phyloP scores from a whole-genome alignment of 768 basidiomycete genomes.

The Steccherinum ochraceum region DNA sequence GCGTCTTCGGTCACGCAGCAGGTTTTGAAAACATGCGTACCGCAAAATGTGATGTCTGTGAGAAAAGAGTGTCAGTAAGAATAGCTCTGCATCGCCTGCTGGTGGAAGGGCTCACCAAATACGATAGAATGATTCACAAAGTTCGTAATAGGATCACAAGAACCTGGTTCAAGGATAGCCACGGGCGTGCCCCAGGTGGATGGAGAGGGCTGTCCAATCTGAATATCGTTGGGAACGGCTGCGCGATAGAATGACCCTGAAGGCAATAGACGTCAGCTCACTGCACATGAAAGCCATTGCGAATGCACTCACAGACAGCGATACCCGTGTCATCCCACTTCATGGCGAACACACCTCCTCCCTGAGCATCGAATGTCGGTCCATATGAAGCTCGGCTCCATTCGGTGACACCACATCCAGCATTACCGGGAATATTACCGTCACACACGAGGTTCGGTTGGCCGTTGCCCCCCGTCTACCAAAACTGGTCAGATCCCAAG shows the following conservation, averaged over 20 bases:
- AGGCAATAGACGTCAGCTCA: not conserved
- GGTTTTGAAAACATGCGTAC: slow-evolving; percentile 34
- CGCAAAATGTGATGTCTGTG: slow-evolving; percentile 78
- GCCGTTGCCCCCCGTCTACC: slow-evolving; percentile 39
- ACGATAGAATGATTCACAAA: slow-evolving; percentile 70
- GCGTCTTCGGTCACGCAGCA: not conserved
- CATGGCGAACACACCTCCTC: slow-evolving; percentile 86
- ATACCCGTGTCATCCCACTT: slow-evolving; percentile 80
- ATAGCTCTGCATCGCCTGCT: not conserved
- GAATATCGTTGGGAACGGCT: slow-evolving; percentile 65
- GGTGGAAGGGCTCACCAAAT: slow-evolving; percentile 47
- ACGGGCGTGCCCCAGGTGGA: slow-evolving; percentile 63
- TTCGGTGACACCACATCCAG: slow-evolving; percentile 75
- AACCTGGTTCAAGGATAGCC: slow-evolving; percentile 45
- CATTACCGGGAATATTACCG: slow-evolving; percentile 45
- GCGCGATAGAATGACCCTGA: slow-evolving; percentile 81
- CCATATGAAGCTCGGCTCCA: slow-evolving; percentile 83
- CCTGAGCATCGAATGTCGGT: slow-evolving; percentile 68
- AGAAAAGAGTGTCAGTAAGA: slow-evolving; percentile 12
- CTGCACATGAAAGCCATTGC: not conserved
- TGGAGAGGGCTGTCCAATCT: slow-evolving; percentile 55
- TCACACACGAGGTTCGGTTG: slow-evolving; percentile 40
- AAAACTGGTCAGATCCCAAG: not conserved
- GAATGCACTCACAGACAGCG: slow-evolving; percentile 56
- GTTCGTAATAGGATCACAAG: slow-evolving; percentile 51